These are phyloP conservation scores for Mycena rosella DNA, from an alignment of 768 basidiomycete genomes.

Conservation along the genomic window DNA sequence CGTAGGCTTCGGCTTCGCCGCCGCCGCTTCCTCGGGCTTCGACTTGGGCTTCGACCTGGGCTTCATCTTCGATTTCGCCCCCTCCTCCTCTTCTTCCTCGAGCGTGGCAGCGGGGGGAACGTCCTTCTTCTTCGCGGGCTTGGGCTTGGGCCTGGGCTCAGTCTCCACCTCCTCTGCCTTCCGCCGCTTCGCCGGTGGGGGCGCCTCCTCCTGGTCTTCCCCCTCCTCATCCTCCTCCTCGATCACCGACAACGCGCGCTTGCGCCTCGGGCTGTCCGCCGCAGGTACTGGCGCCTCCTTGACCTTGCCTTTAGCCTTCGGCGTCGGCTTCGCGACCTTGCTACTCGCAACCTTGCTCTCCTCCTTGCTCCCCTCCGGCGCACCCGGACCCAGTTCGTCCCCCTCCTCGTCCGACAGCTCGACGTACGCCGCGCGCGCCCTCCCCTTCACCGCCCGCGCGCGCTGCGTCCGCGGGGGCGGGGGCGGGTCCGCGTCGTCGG, in stretches of 20 bases:
- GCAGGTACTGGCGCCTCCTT: background rate
- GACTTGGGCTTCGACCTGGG: too few relatives aligned
- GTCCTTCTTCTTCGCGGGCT: slow-evolving; percentile 8
- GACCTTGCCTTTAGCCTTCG: background rate
- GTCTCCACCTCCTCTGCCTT: background rate
- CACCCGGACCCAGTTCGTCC: background rate
- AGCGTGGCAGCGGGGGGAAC: background rate
- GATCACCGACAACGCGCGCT: too few relatives aligned
- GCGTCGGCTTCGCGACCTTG: too few relatives aligned
- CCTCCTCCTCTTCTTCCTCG: background rate
- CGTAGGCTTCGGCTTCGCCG: slow-evolving; percentile 9
- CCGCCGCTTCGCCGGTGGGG: background rate
- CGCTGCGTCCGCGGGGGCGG: slow-evolving; percentile 15
- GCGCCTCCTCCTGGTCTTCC: background rate
- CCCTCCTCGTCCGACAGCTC: slow-evolving; percentile 34
- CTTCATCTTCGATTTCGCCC: background rate
- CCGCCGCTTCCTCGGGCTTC: too few relatives aligned
- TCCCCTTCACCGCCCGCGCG: slow-evolving; percentile 26
- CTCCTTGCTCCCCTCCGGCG: background rate
- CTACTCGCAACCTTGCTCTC: too few relatives aligned
- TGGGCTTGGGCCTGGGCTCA: slow-evolving; percentile 7
- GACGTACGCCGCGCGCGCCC: slow-evolving; percentile 20
- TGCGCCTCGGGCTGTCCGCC: too few relatives aligned
- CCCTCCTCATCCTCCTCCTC: too few relatives aligned
- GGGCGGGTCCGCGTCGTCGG: background rate